Conservation (phyloP, 495 filamentous ascomycete genomes). For the Stereocaulon alpinum region DNA sequence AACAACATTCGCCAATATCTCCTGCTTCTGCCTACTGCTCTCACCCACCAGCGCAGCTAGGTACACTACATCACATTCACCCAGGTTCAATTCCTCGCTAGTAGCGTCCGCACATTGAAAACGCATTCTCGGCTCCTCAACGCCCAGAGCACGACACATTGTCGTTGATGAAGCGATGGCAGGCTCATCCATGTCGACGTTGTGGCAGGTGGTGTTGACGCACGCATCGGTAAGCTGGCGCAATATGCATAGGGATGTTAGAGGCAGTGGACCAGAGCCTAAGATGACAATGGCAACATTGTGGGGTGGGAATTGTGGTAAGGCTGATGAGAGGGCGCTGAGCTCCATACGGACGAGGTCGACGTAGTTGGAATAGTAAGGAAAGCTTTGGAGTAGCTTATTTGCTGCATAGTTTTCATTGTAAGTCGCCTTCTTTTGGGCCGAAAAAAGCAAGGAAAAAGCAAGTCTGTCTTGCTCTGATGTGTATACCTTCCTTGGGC, state of each 20-base stretch:
- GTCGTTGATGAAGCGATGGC: constrained; percentile 26
- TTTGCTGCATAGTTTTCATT: constrained; percentile 10
- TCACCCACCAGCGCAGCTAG: constrained; percentile 37
- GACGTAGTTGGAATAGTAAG: constrained; percentile 36
- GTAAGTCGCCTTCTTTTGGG: neutral
- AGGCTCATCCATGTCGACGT: constrained; percentile 27
- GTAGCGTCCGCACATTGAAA: constrained; percentile 28
- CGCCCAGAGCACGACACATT: constrained; percentile 25
- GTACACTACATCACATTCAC: constrained; percentile 33
- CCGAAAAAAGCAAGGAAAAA: neutral
- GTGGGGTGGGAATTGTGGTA: neutral
- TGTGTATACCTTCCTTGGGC: constrained; percentile 13
- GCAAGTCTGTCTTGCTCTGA: neutral
- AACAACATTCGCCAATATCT: constrained; percentile 26
- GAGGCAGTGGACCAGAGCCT: constrained; percentile 35
- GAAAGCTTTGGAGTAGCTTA: constrained; percentile 26
- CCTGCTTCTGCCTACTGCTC: constrained; percentile 27
- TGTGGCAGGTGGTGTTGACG: constrained; percentile 14
- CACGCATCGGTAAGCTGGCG: constrained; percentile 9
- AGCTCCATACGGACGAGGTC: constrained; percentile 35
- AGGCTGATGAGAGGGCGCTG: constrained; percentile 24
- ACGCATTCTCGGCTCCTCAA: constrained; percentile 19
- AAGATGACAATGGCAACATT: constrained; percentile 27
- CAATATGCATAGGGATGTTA: constrained; percentile 30
- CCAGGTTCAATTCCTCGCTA: constrained; percentile 19